Evolutionary conservation across 306 rosid genomes (phyloP), one percentile per base, ranked within the genome.

Genomic region (Castanospermum australe): DNA sequence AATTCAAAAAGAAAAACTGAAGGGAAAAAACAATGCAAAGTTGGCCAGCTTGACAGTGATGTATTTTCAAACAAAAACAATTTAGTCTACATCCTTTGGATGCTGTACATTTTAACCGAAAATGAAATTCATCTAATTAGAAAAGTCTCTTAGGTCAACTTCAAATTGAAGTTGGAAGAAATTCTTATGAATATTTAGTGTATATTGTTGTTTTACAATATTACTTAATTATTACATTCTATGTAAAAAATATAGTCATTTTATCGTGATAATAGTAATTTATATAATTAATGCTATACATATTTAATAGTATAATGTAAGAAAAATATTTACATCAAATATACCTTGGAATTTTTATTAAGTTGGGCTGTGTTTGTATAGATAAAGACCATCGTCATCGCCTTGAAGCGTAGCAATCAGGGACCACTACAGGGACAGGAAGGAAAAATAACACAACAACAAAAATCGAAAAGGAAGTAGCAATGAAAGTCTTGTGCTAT

Each of bases 61-160:
- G 75, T 67, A 47, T 67, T 20, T 25, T 17, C 22, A 77, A 64
- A 54, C 21, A 71, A 33, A 52, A 62, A 45, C 7, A 47, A 22
- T 6, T 1, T 17, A 75, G 61, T 32, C 61, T 6, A 45, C 80
- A 75, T 62, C 71, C 36, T 22, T 61, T 48, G 28, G 52, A 47
- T 65, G 75, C n/a, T 18, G 33, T 30, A 48, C 39, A 32, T 35
- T 47, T 48, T 20, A 33, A 33, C 22, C 8, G 75, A 66, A 52
- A 77, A 39, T 4, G 81, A 77, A 64, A 77, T 4, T 66, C 12
- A 36, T 28, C 24, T 41, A 67, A 78, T 28, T 78, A 66, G 33
- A 35, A 3, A 65, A 24, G 45, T 15, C 35, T 38, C 8, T 35
- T 14, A n/a, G 66, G 56, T 65, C 80, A 66, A 77, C 67, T 77